Evolutionary conservation across 106 monocot species (phyloP).

Genomic region (Vanilla planifolia): DNA sequence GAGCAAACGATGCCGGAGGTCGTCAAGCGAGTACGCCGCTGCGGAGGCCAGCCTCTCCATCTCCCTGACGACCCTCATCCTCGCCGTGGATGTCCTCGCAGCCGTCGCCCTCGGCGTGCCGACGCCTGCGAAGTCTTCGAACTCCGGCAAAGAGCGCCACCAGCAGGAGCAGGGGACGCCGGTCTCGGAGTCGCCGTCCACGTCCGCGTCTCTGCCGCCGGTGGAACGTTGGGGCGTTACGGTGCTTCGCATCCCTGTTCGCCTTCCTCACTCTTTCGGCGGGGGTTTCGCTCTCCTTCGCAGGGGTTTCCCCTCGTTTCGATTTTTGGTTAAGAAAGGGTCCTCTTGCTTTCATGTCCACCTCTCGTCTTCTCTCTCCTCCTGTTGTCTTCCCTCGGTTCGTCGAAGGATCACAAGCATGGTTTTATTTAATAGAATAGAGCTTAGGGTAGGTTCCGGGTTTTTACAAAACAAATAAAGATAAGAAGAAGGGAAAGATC

Average conservation of each 20-base stretch:
- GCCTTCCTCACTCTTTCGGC: not conserved
- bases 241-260: conserved; percentile 14
- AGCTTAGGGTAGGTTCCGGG: too few species aligned
- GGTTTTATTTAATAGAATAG: too few species aligned
- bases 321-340: not conserved
- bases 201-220: conserved; percentile 1
- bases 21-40: conserved; percentile 48
- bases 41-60: conserved; percentile 43
- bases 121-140: not conserved
- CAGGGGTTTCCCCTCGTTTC: conserved; percentile 1
- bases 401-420: too few species aligned
- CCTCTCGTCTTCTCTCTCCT: not conserved
- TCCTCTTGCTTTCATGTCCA: too few species aligned
- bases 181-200: not conserved
- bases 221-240: conserved; percentile 3
- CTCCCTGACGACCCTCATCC: conserved; percentile 32
- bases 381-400: not conserved
- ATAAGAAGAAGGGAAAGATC: too few species aligned
- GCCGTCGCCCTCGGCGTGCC: not conserved
- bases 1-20: conserved; percentile 40
- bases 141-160: conserved; percentile 42
- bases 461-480: too few species aligned
- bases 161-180: conserved; percentile 22
- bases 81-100: not conserved
- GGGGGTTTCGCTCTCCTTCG: conserved; percentile 1